Conservation (phyloP, 371 early-diverging fungal genomes). For the Blakeslea trispora region DNA sequence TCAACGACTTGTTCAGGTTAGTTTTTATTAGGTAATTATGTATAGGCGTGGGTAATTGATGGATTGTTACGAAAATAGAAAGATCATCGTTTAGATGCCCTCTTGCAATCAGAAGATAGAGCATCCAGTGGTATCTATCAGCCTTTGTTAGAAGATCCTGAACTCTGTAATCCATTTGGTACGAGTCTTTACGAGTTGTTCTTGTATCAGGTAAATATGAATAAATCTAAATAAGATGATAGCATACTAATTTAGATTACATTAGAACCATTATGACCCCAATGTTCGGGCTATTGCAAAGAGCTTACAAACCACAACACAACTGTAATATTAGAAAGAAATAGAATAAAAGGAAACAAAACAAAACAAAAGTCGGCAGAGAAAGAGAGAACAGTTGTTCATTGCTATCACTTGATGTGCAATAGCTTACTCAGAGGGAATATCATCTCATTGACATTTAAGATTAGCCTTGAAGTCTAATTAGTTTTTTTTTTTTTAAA, state of each 20-base stretch:
- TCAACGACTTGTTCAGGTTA: slow-evolving; percentile 38
- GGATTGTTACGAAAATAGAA: slow-evolving; percentile 38
- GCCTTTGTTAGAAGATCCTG: slow-evolving; percentile 85
- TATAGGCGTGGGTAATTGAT: slow-evolving; percentile 22
- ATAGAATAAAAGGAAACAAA: not conserved
- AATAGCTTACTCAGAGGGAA: no score
- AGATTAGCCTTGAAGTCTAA: no score
- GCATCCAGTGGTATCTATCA: slow-evolving; percentile 79
- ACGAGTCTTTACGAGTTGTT: slow-evolving; percentile 85
- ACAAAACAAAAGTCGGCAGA: not conserved
- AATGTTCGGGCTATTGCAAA: slow-evolving; percentile 65
- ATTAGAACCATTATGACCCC: slow-evolving; percentile 81
- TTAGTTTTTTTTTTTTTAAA: no score
- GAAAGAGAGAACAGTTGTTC: not conserved
- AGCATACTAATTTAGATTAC: not conserved
- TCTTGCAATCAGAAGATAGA: slow-evolving; percentile 83
- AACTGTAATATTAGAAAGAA: not conserved
- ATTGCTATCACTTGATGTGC: no score
- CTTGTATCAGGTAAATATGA: slow-evolving; percentile 63
- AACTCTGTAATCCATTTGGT: slow-evolving; percentile 92
- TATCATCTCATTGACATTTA: no score
- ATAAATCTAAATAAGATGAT: not conserved
- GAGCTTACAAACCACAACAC: slow-evolving; percentile 24
- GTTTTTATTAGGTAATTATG: slow-evolving; percentile 7
- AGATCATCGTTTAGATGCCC: slow-evolving; percentile 75